Percentiles rank a stretch among this genome's conserved stretches.
Evolutionary conservation across 1,284 basidiomycete species (phyloP).

Genomic region (Puccinia novopanici): DNA sequence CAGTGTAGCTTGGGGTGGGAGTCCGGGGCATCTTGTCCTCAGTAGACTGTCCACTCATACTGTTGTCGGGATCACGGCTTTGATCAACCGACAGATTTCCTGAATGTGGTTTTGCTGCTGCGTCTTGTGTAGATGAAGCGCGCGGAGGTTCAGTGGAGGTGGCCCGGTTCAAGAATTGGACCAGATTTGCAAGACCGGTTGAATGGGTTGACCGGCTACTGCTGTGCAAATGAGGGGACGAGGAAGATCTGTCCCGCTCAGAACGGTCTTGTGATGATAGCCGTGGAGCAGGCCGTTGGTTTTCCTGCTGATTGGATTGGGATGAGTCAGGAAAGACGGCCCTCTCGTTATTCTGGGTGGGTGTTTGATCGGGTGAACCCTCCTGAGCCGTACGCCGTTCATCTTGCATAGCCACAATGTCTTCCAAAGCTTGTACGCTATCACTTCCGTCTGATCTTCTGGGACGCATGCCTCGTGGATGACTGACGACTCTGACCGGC

Average conservation of each 20-base stretch:
- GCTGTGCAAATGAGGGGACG: neutral
- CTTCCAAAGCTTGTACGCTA: conserved; percentile 47
- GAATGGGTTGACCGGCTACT: neutral
- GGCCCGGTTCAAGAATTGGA: conserved; percentile 28
- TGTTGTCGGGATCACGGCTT: neutral
- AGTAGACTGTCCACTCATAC: neutral
- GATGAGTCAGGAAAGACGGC: neutral
- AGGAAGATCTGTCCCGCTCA: neutral
- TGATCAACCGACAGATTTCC: conserved; percentile 3
- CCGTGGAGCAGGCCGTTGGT: neutral
- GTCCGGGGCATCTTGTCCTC: neutral
- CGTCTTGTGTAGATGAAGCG: conserved; percentile 9
- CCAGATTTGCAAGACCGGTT: conserved; percentile 37
- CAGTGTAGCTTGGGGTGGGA: conserved; percentile 20
- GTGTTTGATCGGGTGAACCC: neutral
- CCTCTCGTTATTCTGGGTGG: neutral
- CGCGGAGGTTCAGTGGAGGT: conserved; percentile 10
- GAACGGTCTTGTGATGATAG: neutral
- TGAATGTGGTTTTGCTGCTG: neutral
- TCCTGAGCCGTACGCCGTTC: conserved; percentile 13
- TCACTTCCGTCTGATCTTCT: conserved; percentile 48
- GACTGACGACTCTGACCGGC: conserved; percentile 30
- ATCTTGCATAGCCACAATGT: conserved; percentile 33
- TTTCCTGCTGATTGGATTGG: neutral
- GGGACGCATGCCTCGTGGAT: conserved; percentile 38